Conservation (phyloP, 257 asterid genomes). For the Ballota nigra region DNA sequence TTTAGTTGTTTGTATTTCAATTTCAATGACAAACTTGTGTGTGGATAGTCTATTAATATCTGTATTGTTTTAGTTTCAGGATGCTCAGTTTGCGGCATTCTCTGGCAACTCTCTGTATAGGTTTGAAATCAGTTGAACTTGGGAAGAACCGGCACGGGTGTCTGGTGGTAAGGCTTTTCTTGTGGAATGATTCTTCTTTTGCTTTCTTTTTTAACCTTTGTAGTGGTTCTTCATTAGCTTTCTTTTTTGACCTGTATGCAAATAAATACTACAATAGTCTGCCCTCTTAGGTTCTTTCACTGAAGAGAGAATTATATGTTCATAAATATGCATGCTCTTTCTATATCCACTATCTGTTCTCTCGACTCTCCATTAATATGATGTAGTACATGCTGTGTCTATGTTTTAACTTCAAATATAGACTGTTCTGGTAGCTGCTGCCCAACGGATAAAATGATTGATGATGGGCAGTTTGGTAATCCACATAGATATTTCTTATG, state of each 20-base stretch:
- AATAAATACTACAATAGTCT: not conserved
- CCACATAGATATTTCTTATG: not conserved
- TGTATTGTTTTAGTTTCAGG: slow-evolving; percentile 19
- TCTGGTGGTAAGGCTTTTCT: slow-evolving; percentile 41
- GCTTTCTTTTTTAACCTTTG: not conserved
- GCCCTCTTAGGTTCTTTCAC: not conserved
- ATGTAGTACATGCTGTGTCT: not conserved
- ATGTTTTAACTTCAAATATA: not conserved
- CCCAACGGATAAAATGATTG: not conserved
- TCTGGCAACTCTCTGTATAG: slow-evolving; percentile 34
- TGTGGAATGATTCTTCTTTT: not conserved
- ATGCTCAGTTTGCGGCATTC: slow-evolving; percentile 62
- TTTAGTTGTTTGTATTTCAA: not conserved
- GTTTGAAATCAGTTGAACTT: slow-evolving; percentile 27
- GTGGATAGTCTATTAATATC: not conserved
- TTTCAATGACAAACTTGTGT: not conserved
- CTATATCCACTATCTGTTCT: not conserved
- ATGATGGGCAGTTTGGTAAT: not conserved
- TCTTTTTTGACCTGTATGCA: not conserved
- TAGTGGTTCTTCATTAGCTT: not conserved
- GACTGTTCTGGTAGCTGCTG: not conserved
- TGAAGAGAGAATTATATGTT: not conserved
- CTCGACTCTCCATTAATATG: not conserved
- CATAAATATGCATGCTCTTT: not conserved
- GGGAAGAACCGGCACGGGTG: slow-evolving; percentile 21